Evolutionary conservation across 345 rosid genomes (phyloP), one percentile per base, ranked within the genome.

Genomic region (Bruguiera parviflora): DNA sequence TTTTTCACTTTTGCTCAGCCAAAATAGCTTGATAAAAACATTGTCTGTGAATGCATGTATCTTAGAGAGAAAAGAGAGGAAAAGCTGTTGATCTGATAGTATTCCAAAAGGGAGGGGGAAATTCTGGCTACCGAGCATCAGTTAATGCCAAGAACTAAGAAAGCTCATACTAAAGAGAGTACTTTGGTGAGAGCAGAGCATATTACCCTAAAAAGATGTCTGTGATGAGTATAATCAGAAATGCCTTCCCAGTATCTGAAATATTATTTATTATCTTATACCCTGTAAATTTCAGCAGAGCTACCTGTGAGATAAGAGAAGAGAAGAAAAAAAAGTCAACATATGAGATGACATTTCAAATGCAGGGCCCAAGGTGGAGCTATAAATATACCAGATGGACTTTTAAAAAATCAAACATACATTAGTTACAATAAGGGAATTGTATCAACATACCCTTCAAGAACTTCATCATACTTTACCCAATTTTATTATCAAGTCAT

Each of bases 261-360:
- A 89, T 72, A 80, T 89, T 94, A 79, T 81, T 88, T 74, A 94
- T 32, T 70, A 94, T 75, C 75, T 94, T 91, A 74, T 87, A 87
- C 65, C 98, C 97, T 1, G 98, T 82, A 86, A 94, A 94, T 72
- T 91, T 94, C 84, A 94, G 82, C 88, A 94, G 84, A 65, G 97
- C 90, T 78, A 87, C 95, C 97, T 91, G 95, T 80, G 77, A 65
- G 70, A 71, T 49, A 46, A 18, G 63, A 32, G 63, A 65, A 64
- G 61, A 53, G 5, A 64, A 62, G 63, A 21, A 59, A 66, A 37
- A 39, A 59, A 61, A 9, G 28, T 49, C 5, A 67, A 67, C 29
- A 33, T 46, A 1, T 37, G 43, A 58, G 27, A 65, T 6, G 49
- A 53, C 28, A 53, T n/a, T 20, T 49, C 13, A n/a, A 67, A 28